Percentiles rank a stretch among this genome's conserved stretches.
Evolutionary conservation across 2,329 filamentous ascomycete genomes (phyloP).

Genomic region (Alternaria conjuncta): DNA sequence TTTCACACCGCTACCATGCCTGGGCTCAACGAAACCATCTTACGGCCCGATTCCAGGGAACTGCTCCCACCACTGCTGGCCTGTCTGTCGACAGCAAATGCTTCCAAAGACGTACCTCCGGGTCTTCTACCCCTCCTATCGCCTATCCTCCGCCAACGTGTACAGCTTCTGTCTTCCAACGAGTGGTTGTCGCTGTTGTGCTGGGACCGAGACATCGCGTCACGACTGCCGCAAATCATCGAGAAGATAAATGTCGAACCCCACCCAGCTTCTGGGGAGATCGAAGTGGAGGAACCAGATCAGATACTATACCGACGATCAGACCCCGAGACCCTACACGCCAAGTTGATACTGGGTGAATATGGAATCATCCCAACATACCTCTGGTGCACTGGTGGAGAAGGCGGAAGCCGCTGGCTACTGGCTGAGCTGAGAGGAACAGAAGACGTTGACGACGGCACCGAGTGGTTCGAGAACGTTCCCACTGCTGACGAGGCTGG

Average conservation of each 20-base stretch:
- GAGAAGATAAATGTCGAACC: constrained; percentile 71
- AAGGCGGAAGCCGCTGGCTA: constrained; percentile 71
- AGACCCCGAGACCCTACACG: constrained; percentile 77
- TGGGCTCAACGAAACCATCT: constrained; percentile 58
- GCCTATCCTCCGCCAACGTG: constrained; percentile 67
- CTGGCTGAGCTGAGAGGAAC: constrained; percentile 72
- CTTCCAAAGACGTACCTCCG: constrained; percentile 65
- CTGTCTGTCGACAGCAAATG: constrained; percentile 67
- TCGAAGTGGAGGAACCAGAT: constrained; percentile 74
- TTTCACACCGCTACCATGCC: constrained; percentile 44
- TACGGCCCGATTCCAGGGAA: constrained; percentile 61
- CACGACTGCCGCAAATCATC: constrained; percentile 66
- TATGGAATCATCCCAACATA: constrained; percentile 70
- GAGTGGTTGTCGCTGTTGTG: constrained; percentile 77
- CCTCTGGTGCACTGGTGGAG: constrained; percentile 72
- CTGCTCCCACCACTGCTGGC: constrained; percentile 69
- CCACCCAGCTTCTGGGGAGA: constrained; percentile 81
- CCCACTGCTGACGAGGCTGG: constrained; percentile 65
- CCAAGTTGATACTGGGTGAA: constrained; percentile 66
- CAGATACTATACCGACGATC: constrained; percentile 69
- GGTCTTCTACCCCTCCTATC: constrained; percentile 66
- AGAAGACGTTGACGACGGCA: constrained; percentile 62
- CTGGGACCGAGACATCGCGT: constrained; percentile 66
- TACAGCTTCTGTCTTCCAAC: constrained; percentile 67
- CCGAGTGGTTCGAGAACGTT: constrained; percentile 64